A percentile compares a stretch with the other conserved stretches of the same genome.
These are phyloP conservation scores for Elsinoe necatrix DNA, from an alignment of 2,329 filamentous ascomycete species.

Conservation along the genomic window DNA sequence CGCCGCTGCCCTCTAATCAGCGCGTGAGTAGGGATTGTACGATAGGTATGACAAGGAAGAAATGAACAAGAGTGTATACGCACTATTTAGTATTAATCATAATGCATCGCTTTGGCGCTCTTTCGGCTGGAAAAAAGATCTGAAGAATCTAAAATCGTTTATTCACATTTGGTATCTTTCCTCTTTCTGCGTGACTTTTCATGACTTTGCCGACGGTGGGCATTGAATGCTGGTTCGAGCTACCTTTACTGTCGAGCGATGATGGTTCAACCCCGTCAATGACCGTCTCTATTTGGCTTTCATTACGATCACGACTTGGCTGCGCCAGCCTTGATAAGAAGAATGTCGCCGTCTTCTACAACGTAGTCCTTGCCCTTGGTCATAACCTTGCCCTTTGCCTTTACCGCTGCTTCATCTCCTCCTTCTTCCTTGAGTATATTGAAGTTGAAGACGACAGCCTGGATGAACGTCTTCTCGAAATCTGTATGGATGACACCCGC, in stretches of 20 bases:
- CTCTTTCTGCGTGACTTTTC: neutral
- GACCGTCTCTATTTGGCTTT: neutral
- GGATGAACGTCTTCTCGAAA: constrained; percentile 99
- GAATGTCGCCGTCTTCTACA: constrained; percentile 69
- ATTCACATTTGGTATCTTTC: constrained; percentile 13
- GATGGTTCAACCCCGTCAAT: neutral
- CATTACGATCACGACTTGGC: constrained; percentile 48
- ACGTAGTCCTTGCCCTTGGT: constrained; percentile 98
- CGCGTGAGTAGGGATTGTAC: neutral
- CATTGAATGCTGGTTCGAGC: too few relatives aligned
- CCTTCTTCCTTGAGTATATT: constrained; percentile 71
- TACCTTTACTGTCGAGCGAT: neutral
- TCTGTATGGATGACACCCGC: constrained; percentile 97
- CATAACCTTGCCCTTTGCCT: constrained; percentile 91
- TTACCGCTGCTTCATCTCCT: constrained; percentile 79
- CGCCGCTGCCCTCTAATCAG: constrained; percentile 1
- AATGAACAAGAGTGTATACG: neutral
- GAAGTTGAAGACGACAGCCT: constrained; percentile 91
- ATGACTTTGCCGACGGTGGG: neutral
- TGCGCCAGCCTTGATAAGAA: constrained; percentile 85
- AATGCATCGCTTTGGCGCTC: neutral
- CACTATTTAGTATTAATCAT: neutral
- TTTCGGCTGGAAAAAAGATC: neutral
- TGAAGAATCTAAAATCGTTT: neutral
- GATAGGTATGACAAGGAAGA: neutral